These are phyloP conservation scores for Trichoderma sp. DNA, from an alignment of 2,329 filamentous ascomycete species.

Conservation along the genomic window DNA sequence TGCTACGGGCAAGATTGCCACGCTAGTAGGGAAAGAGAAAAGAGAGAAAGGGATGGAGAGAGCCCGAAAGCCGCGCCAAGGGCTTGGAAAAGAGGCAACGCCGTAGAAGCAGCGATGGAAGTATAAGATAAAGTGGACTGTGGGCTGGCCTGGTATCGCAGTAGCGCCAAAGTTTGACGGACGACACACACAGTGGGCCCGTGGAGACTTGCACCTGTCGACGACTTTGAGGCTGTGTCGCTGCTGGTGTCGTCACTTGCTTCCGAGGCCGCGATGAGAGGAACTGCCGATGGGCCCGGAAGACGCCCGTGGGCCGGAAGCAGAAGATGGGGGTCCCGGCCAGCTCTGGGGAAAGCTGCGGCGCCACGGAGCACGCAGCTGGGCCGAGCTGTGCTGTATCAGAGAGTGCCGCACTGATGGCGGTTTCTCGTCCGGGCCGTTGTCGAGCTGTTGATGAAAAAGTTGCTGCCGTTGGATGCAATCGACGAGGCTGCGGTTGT, in stretches of 20 bases:
- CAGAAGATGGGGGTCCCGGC: neutral
- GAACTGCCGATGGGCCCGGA: slow-evolving; percentile 9
- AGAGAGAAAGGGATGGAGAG: neutral
- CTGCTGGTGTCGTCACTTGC: neutral
- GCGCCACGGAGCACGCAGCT: neutral
- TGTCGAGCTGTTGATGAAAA: neutral
- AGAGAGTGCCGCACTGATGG: too few relatives aligned
- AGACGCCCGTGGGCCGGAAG: slow-evolving; percentile 16
- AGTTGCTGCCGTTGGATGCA: neutral
- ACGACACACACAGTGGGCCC: neutral
- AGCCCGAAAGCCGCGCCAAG: slow-evolving; percentile 15
- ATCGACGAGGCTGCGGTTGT: neutral
- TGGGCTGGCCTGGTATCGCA: neutral
- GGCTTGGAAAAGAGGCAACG: neutral
- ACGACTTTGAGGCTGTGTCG: neutral
- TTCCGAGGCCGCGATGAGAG: neutral
- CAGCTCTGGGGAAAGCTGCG: neutral
- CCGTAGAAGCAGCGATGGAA: neutral
- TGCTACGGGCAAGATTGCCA: neutral
- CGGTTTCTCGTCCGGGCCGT: neutral
- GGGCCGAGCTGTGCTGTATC: neutral
- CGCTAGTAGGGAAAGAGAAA: neutral
- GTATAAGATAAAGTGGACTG: neutral
- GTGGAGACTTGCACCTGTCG: neutral
- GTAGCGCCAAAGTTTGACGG: neutral